Evolutionary conservation across 2,329 filamentous ascomycete species (phyloP), one percentile per base, ranked within the genome.

Genomic region (Penicillium rolfsii): DNA sequence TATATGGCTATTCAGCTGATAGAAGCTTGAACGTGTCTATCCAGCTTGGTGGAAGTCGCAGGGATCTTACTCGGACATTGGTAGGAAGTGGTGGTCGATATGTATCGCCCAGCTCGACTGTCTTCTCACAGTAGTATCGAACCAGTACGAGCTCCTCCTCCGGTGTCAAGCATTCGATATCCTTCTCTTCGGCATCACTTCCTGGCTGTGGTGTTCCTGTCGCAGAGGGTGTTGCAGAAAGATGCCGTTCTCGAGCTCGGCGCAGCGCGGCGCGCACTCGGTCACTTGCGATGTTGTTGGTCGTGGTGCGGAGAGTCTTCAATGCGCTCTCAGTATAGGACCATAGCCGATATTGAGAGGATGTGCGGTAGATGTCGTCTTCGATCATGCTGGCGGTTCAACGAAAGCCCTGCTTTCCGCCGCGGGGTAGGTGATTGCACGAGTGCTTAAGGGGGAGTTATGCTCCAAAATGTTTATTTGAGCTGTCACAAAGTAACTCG

Each of bases 341-440:
- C 95, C 95, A 99, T 60, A 96, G 84, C 46, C 91, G 87, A 74
- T 88, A 98, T 77, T 99, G 95, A 50, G 91, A 94, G 0, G 94
- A 96, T 55, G 90, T 86, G 35, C 92, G 88, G 79, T 98, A 99
- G 58, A 93, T 84, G 67, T 91, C 91, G 78, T 99, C 95, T 84
- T 99, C 95, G 63, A 87, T 90, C 86, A 96, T 91, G 63, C 49
- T 77, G 66, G 24, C 26, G 40, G 40, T 50, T 49, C 41, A 55
- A 45, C 41, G 48, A 53, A 50, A 38, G n/a, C 33, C 45, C 35
- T 52, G 48, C 38, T 46, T 43, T 52, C 28, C 19, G 38, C 28
- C 30, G 48, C 46, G 40, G 48, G 38, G 52, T 33, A 55, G 26
- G 26, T 7, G 38, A 19, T 43, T 43, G 38, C 35, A n/a, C n/a